Evolutionary conservation across 139 green algal genomes (phyloP), one percentile per base, ranked within the genome.

Genomic region (Picochlorum sp.): DNA sequence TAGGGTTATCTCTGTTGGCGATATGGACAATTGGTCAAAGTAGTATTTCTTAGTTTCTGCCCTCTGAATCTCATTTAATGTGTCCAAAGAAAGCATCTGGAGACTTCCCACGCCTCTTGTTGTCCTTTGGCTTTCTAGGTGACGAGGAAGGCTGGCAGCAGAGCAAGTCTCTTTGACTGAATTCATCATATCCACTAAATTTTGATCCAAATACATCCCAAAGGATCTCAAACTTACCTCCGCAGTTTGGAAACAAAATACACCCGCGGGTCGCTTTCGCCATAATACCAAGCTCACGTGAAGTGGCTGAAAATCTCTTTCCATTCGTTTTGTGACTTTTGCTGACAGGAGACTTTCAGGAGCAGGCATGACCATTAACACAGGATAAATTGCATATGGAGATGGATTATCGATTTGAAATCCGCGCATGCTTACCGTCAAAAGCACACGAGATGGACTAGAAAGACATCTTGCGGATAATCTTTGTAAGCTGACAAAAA

Each of bases 351-450:
- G 16, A 41, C 29, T 44, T 9, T 41, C 45, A 24, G 66, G 45
- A 22, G 65, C 49, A 0, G 66, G 60, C 1, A 59, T 28, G 33
- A 69, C 32, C n/a, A 87, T 33, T 29, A 77, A 52, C 18, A 86
- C 66, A 1, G 79, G 79, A 43, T 76, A 78, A 3, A 58, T 51
- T 2, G 75, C 78, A 18, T 54, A 67, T 4, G 62, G 72, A 43
- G 78, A 54, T 24, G 74, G 79, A 65, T 91, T 89, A 71, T 92
- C 82, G n/a, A 79, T 43, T 64, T 83, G 74, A 43, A n/a, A n/a
- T n/a, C n/a, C n/a, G n/a, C n/a, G n/a, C n/a, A n/a, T n/a, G n/a
- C n/a, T n/a, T n/a, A n/a, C n/a, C n/a, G n/a, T n/a, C n/a, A n/a
- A n/a, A n/a, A n/a, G n/a, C n/a, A n/a, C n/a, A n/a, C n/a, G n/a